These are phyloP conservation scores for Phlegmacium glaucopus DNA, from an alignment of 768 basidiomycete genomes.

Conservation along the genomic window DNA sequence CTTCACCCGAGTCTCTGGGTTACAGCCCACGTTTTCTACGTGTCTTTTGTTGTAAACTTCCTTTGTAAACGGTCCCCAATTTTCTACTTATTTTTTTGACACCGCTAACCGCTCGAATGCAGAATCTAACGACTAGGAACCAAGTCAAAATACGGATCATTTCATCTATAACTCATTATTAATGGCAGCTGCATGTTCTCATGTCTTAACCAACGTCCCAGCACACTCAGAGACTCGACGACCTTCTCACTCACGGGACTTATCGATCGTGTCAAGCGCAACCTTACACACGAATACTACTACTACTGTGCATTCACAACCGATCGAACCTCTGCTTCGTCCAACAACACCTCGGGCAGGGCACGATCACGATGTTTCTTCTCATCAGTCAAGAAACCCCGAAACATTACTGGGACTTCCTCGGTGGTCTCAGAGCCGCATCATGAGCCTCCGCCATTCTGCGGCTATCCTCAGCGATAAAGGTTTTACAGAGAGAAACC, in stretches of 20 bases:
- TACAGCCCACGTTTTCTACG: constrained; percentile 11
- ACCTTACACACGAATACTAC: constrained; percentile 38
- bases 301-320: constrained; percentile 38
- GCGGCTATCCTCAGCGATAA: constrained; percentile 24
- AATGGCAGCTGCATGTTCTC: constrained; percentile 57
- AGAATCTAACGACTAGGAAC: constrained; percentile 10
- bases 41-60: constrained; percentile 8
- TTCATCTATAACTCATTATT: constrained; percentile 1
- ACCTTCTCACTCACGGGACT: constrained; percentile 37
- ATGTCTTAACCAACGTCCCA: constrained; percentile 46
- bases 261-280: constrained; percentile 34
- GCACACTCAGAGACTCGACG: constrained; percentile 32
- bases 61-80: background rate
- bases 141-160: constrained; percentile 10
- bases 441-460: constrained; percentile 25
- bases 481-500: constrained; percentile 16
- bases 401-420: constrained; percentile 19
- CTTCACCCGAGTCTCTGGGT: constrained; percentile 11
- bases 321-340: constrained; percentile 42
- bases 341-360: constrained; percentile 29
- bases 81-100: background rate
- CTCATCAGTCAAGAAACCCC: constrained; percentile 33
- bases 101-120: constrained; percentile 1
- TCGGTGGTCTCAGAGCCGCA: constrained; percentile 26
- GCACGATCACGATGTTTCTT: constrained; percentile 32